These are phyloP conservation scores for Vaccinium macrocarpon DNA, from an alignment of 148 eudicot genomes.

Conservation along the genomic window DNA sequence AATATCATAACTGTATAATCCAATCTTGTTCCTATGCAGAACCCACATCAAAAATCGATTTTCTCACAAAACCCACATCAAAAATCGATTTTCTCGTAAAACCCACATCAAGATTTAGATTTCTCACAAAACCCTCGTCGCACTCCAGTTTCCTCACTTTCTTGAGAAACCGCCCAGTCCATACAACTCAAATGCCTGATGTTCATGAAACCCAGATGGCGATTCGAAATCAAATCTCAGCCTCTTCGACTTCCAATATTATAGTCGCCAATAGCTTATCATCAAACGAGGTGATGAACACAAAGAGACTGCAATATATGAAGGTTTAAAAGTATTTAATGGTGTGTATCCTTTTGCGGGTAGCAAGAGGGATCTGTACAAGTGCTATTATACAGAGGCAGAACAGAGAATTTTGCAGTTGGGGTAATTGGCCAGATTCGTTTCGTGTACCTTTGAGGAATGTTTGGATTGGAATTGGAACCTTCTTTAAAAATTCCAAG, in stretches of 20 bases:
- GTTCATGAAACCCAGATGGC: conserved; percentile 17
- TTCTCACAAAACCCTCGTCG: conserved; percentile 30
- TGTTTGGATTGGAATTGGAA: conserved; percentile 18
- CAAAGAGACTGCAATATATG: conserved; percentile 14
- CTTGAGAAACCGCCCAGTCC: conserved; percentile 24
- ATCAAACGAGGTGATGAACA: background rate
- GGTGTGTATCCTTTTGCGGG: background rate
- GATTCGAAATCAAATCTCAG: conserved; percentile 16
- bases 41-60: conserved; percentile 14
- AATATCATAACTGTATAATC: background rate
- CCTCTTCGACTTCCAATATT: conserved; percentile 12
- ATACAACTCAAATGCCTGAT: conserved; percentile 11
- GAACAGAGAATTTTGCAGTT: conserved; percentile 15
- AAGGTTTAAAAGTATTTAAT: background rate
- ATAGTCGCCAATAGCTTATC: background rate
- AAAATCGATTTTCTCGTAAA: conserved; percentile 15
- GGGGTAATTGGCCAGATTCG: conserved; percentile 12
- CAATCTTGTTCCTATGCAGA: conserved; percentile 6
- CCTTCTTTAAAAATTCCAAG: background rate
- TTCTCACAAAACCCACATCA: conserved; percentile 29
- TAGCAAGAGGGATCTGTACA: background rate
- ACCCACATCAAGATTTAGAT: conserved; percentile 28
- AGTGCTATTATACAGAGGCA: background rate
- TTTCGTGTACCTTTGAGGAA: conserved; percentile 18
- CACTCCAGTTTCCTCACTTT: conserved; percentile 18